Base-by-base conservation (phyloP, 257 asterid species). In the Solanum paucissectum region DNA sequence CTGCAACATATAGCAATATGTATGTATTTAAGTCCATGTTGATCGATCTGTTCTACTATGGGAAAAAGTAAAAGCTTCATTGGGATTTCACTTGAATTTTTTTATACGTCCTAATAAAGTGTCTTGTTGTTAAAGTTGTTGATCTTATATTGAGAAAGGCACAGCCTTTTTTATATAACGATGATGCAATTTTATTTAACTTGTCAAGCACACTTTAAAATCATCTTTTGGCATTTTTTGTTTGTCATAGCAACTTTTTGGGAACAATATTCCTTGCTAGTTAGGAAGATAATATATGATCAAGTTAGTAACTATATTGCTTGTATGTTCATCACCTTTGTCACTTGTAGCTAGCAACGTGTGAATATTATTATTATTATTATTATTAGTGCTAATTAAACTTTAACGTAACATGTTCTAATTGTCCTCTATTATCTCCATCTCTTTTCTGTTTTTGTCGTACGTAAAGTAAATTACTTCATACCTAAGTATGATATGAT, bases 21-120 rank as follows among this genome's bases (percentile, higher is more conserved):
- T 42, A 27, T 27, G 25, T 14, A 73, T 20, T 34, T 73, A 2
- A 46, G 5, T 81, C 25, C 27, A 14, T 7, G 25, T 20, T 21
- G 52, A 36, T 32, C 5, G 40, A 32, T 32, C 3, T 71, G 64
- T 27, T 79, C 25, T 27, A 14, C 12, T 44, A 11, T 42, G 64
- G 13, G 1, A 9, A 79, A 79, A 44, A 55, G 37, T 6, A 42
- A 25, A 77, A 7, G 37, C 83, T 77, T 42, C 37, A 42, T 27
- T 42, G 49, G 27, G 85, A 46, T 79, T 79, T 79, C 58, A 44
- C 40, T 79, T 4, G 36, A 44, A 29, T 44, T 8, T 58, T 88
- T 72, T 73, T 73, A 27, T 68, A 86, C 84, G 83, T 69, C 25
- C 89, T 36, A 89, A 89, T 52, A 90, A 89, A 89, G 89, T 85